Conservation (phyloP, 2,329 filamentous ascomycete species). For the Penicillium digitatum region DNA sequence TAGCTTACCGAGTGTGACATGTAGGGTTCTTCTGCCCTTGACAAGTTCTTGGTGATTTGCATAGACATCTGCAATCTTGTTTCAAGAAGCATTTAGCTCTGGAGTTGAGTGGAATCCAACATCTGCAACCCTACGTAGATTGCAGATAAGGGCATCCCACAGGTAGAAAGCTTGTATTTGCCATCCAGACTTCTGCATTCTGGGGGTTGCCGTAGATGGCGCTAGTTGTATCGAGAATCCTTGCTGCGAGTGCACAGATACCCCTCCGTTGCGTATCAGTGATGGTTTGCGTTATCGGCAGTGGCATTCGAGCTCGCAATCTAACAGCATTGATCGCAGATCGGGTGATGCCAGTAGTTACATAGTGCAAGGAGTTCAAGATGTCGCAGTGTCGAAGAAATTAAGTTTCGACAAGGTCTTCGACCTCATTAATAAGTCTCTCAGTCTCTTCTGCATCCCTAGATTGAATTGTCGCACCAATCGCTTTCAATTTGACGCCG, state of each 20-base stretch:
- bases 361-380: slow-evolving; percentile 38
- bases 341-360: slow-evolving; percentile 43
- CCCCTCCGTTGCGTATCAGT: slow-evolving; percentile 4
- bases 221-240: slow-evolving; percentile 27
- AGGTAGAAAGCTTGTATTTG: slow-evolving; percentile 45
- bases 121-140: slow-evolving; percentile 39
- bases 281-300: slow-evolving; percentile 6
- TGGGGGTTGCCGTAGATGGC: slow-evolving; percentile 38
- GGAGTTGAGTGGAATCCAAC: slow-evolving; percentile 30
- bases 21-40: slow-evolving; percentile 3
- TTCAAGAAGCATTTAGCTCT: slow-evolving; percentile 38
- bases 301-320: slow-evolving; percentile 43
- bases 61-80: slow-evolving; percentile 41
- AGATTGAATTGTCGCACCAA: slow-evolving; percentile 3
- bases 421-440: slow-evolving; percentile 28
- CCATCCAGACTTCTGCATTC: slow-evolving; percentile 40
- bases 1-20: background rate
- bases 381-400: slow-evolving; percentile 37
- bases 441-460: slow-evolving; percentile 11
- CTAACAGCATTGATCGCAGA: slow-evolving; percentile 43
- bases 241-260: slow-evolving; percentile 10
- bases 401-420: slow-evolving; percentile 31
- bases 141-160: slow-evolving; percentile 49
- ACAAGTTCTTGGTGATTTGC: slow-evolving; percentile 43
- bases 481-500: slow-evolving; percentile 8